A percentile compares a stretch with the other conserved stretches of the same genome.
Conservation (phyloP, 305 asterid species). For the Salvia sclarea region DNA sequence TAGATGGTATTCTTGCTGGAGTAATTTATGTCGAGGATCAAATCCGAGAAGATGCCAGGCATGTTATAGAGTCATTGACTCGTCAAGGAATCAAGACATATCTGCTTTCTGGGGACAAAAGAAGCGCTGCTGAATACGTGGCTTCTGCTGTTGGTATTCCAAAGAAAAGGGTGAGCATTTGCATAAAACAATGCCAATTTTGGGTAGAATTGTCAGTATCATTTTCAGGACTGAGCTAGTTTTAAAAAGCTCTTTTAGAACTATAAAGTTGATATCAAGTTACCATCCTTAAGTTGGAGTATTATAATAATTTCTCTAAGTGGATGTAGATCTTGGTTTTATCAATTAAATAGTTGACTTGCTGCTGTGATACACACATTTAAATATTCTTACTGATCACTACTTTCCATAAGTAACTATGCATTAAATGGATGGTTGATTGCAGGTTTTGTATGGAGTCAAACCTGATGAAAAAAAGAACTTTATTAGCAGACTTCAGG, state of each 20-base stretch:
- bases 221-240: slow-evolving; percentile 11
- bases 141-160: slow-evolving; percentile 98
- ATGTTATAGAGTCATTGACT: slow-evolving; percentile 74
- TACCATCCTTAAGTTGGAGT: slow-evolving; percentile 11
- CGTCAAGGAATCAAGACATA: slow-evolving; percentile 76
- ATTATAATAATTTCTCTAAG: slow-evolving; percentile 10
- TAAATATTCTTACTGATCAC: neutral
- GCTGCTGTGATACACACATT: neutral
- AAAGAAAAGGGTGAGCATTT: slow-evolving; percentile 68
- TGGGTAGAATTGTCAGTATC: slow-evolving; percentile 1
- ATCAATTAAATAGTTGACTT: neutral
- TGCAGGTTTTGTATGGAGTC: slow-evolving; percentile 81
- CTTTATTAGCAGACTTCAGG: slow-evolving; percentile 72
- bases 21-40: slow-evolving; percentile 92
- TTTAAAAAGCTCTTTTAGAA: neutral
- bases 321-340: slow-evolving; percentile 20
- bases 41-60: slow-evolving; percentile 91
- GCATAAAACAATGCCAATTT: neutral
- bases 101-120: slow-evolving; percentile 96
- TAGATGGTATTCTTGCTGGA: slow-evolving; percentile 84
- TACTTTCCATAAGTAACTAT: slow-evolving; percentile 6
- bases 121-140: slow-evolving; percentile 83
- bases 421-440: slow-evolving; percentile 28
- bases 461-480: slow-evolving; percentile 85
- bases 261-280: neutral